Evolutionary conservation across 306 rosid genomes (phyloP), one percentile per base, ranked within the genome.

Genomic region (Corylus heterophylla): DNA sequence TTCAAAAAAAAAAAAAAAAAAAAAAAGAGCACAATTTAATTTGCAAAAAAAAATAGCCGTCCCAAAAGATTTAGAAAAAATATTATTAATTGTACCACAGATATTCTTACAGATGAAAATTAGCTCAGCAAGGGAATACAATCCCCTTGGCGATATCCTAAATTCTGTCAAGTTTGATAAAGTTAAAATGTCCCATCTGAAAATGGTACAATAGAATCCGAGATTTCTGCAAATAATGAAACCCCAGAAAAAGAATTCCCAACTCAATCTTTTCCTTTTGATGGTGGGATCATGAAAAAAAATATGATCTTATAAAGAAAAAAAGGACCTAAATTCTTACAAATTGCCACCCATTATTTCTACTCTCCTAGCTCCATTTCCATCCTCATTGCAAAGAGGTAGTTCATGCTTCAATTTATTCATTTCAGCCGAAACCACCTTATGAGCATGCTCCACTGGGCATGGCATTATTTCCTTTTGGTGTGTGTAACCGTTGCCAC

Each of bases 201-300:
- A 75, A 74, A 62, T 37, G 78, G 74, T 76, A 78, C 81, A 77
- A 82, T 82, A 20, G 79, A 82, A 83, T 94, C 78, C 20, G 92
- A 87, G 93, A 84, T 87, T 84, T 85, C 86, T 78, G 78, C 87
- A 93, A 92, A 90, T 93, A 85, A 73, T 70, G 92, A 88, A 92
- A 90, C 84, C 97, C 87, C 92, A 80, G 92, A 77, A 37, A 85
- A 88, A 88, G 59, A 81, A 74, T 78, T 85, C 93, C 93, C 96
- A 84, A 78, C 85, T 86, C 93, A 82, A 82, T 87, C 91, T 83
- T 76, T 80, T 81, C 79, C 82, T 85, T 83, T 20, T 8, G 90
- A 88, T 87, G 96, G 85, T 83, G 92, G 99, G 92, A 78, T 83
- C 81, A 87, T 84, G 83, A 67, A 88, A 86, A 86, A 81, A 76